Evolutionary conservation across 495 filamentous ascomycete genomes (phyloP), one percentile per base, ranked within the genome.

Genomic region (Annulohypoxylon moriforme): DNA sequence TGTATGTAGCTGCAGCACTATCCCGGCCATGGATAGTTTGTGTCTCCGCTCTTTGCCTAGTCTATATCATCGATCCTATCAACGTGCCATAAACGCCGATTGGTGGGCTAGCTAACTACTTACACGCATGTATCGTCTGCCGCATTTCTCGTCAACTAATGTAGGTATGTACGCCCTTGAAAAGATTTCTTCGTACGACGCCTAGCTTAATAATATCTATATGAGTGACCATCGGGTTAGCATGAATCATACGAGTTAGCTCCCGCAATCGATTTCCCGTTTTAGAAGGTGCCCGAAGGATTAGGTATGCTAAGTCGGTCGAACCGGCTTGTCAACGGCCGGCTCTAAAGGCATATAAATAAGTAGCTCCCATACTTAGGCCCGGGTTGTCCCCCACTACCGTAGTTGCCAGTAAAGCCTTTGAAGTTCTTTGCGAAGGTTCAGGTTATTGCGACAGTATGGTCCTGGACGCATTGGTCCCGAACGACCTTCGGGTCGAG

Each of bases 401-500:
- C 46, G 0, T 9, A 38, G 6, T 58, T 65, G 4, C 27, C 47
- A 36, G 49, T 11, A 0, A 63, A 20, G 24, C 29, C 40, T 34
- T 47, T 60, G 22, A 0, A 63, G 34, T 38, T 34, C 40, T 34
- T 47, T 60, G 22, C 36, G 40, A 16, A 38, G 42, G 14, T 16
- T 4, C 13, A 38, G 13, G 9, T 16, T 42, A n/a, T 13, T 22
- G 24, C 10, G n/a, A n/a, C n/a, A 40, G 40, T 29, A 89, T 88
- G 85, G 61, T 81, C 16, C 76, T 86, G 36, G 86, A 91, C 76
- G 89, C 88, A 72, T 87, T 93, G 69, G 77, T 81, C 29, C 87
- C 88, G n/a, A 80, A 82, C 60, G 92, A 95, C 79, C 60, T 85
- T 33, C 85, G 91, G 59, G 83, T 93, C 62, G 75, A 87, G 75